phyloP scores from a whole-genome alignment of 1,284 basidiomycete genomes.

The Butyriboletus appendiculatus region DNA sequence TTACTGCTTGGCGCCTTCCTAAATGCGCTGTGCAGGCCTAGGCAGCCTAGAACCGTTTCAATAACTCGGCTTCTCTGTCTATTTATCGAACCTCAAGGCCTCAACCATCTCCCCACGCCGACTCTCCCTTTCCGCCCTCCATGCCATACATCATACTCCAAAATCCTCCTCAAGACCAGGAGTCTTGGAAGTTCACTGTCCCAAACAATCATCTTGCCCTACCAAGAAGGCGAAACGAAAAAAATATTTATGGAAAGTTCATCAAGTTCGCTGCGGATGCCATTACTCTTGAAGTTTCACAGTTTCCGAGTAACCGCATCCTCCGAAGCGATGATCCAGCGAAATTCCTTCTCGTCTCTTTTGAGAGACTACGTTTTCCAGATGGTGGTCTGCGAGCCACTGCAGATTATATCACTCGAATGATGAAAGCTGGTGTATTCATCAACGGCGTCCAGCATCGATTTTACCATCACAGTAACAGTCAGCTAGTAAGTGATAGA shows the following conservation, averaged over 20 bases:
- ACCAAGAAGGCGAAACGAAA: conserved; percentile 26
- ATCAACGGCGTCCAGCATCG: conserved; percentile 61
- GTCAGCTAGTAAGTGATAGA: conserved; percentile 51
- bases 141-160: conserved; percentile 41
- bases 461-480: conserved; percentile 70
- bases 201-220: conserved; percentile 32
- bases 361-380: conserved; percentile 53
- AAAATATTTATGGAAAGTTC: conserved; percentile 44
- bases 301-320: conserved; percentile 58
- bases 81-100: conserved; percentile 1
- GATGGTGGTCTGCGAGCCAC: conserved; percentile 46
- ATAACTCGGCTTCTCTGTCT: neutral
- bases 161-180: conserved; percentile 47
- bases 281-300: conserved; percentile 49
- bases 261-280: conserved; percentile 50
- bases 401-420: conserved; percentile 54
- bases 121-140: neutral
- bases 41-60: neutral
- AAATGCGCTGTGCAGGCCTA: conserved; percentile 11
- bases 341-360: conserved; percentile 57
- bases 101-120: neutral
- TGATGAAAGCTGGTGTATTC: conserved; percentile 55
- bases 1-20: conserved; percentile 11
- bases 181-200: conserved; percentile 51
- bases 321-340: conserved; percentile 53